Conservation (phyloP, 805 yeast genomes). For the Candida railenensis region DNA sequence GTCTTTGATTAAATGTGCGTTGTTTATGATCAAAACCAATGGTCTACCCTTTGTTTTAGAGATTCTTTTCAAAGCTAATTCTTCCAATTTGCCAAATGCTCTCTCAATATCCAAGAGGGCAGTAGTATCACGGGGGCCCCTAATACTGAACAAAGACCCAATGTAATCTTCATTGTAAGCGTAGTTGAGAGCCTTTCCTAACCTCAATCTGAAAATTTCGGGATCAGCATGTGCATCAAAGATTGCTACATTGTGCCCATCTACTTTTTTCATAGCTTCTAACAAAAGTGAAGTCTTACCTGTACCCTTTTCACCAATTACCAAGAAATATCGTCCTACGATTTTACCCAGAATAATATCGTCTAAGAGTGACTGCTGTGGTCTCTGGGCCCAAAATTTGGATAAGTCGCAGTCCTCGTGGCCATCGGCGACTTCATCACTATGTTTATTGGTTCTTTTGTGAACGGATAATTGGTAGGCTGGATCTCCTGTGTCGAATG, state of each 20-base stretch:
- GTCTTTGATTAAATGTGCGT: constrained; percentile 71
- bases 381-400: constrained; percentile 62
- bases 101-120: constrained; percentile 80
- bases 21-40: constrained; percentile 66
- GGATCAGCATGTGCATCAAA: constrained; percentile 86
- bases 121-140: constrained; percentile 85
- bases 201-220: constrained; percentile 71
- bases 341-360: constrained; percentile 63
- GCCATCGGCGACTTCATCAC: constrained; percentile 11
- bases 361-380: constrained; percentile 64
- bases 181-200: constrained; percentile 74
- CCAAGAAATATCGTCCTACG: constrained; percentile 65
- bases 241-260: constrained; percentile 64
- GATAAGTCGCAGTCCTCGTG: constrained; percentile 25
- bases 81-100: constrained; percentile 74
- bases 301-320: constrained; percentile 85
- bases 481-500: constrained; percentile 68
- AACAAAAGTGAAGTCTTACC: constrained; percentile 77
- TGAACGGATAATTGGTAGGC: constrained; percentile 61
- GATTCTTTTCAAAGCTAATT: constrained; percentile 58
- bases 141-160: constrained; percentile 74
- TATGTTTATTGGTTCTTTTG: constrained; percentile 34
- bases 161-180: constrained; percentile 78
- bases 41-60: constrained; percentile 46
- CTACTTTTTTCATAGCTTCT: constrained; percentile 64